Evolutionary conservation across 2,329 filamentous ascomycete genomes (phyloP).

Genomic region (Colletotrichum destructivum): DNA sequence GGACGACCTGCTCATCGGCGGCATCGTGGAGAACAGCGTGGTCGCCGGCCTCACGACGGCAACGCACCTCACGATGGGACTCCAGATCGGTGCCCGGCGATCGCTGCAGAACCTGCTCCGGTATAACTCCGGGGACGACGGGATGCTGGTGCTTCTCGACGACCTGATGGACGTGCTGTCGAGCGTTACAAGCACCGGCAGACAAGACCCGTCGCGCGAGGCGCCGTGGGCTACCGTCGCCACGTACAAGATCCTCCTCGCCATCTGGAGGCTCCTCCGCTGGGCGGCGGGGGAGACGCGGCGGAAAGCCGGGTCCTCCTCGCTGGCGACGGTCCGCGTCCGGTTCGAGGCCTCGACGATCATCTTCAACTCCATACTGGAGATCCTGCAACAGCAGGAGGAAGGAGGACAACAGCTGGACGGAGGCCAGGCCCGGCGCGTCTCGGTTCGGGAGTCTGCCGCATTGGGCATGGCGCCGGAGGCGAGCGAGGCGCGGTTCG

Average conservation of each 20-base stretch:
- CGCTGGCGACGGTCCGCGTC: constrained; percentile 42
- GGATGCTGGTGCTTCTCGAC: constrained; percentile 48
- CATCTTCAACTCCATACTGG: constrained; percentile 48
- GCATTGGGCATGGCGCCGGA: constrained; percentile 33
- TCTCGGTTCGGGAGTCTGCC: constrained; percentile 27
- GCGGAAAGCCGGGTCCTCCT: constrained; percentile 33
- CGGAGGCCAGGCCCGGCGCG: neutral
- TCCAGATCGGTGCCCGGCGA: constrained; percentile 47
- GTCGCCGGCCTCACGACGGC: constrained; percentile 51
- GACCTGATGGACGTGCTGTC: constrained; percentile 46
- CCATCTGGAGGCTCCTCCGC: constrained; percentile 50
- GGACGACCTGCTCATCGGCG: constrained; percentile 52
- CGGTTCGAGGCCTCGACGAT: constrained; percentile 46
- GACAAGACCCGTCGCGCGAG: constrained; percentile 44
- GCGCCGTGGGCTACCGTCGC: constrained; percentile 50
- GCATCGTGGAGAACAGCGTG: constrained; percentile 52
- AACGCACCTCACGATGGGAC: constrained; percentile 49
- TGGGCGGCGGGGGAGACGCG: constrained; percentile 48
- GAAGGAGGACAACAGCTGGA: neutral
- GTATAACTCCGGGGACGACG: constrained; percentile 47
- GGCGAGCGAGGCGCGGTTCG: constrained; percentile 40
- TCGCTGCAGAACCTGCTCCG: constrained; percentile 47
- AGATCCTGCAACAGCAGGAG: constrained; percentile 36
- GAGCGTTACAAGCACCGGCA: constrained; percentile 33
- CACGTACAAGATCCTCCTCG: constrained; percentile 49